Evolutionary conservation across 495 filamentous ascomycete species (phyloP).

Genomic region (Xylaria scruposa): DNA sequence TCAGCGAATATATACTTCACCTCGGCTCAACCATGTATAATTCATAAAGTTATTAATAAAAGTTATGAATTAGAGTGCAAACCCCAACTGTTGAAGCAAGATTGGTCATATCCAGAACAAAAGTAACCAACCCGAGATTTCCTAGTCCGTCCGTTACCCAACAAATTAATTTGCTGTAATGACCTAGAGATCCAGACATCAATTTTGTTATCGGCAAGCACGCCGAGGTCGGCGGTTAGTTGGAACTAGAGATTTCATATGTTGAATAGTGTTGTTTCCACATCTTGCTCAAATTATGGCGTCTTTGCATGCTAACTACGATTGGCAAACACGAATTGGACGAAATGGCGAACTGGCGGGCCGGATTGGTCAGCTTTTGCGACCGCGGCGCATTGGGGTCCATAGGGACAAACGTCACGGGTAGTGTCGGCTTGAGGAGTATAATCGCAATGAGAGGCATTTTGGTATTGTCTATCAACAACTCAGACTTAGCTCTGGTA

Average conservation of each 20-base stretch:
- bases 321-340: neutral
- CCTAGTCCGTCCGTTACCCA: neutral
- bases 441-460: neutral
- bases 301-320: neutral
- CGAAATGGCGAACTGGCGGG: neutral
- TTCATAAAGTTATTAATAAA: neutral
- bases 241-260: neutral
- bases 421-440: neutral
- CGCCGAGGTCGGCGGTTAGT: neutral
- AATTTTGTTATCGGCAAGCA: neutral
- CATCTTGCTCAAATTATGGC: neutral
- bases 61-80: neutral
- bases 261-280: neutral
- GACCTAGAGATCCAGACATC: neutral
- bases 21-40: neutral
- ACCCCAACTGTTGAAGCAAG: neutral
- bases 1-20: neutral
- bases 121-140: neutral
- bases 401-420: neutral
- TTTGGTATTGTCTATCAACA: neutral
- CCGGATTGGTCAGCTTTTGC: neutral
- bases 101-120: neutral
- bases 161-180: neutral
- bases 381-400: neutral
- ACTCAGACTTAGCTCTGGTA: neutral